Evolutionary conservation across 1,139 yeast species (phyloP).

Genomic region (Candida sojae): DNA sequence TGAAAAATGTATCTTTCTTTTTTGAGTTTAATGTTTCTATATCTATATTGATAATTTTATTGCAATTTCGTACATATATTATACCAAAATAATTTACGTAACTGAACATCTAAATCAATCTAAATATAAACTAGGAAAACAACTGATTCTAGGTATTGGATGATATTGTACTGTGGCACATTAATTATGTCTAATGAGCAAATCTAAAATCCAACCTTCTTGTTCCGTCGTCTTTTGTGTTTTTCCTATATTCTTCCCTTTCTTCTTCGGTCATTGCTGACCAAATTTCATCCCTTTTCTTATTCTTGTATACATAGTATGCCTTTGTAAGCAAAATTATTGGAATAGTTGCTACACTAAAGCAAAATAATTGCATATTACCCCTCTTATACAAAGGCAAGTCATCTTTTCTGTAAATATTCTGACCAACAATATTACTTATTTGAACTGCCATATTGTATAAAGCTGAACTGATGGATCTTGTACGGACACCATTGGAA

Average conservation of each 20-base stretch:
- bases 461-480: conserved; percentile 58
- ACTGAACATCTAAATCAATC: too few relatives aligned
- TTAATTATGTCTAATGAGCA: conserved; percentile 14
- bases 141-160: too few relatives aligned
- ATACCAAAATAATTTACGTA: too few relatives aligned
- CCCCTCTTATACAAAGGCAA: conserved; percentile 61
- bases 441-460: conserved; percentile 65
- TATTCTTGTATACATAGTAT: conserved; percentile 52
- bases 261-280: conserved; percentile 47
- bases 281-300: conserved; percentile 48
- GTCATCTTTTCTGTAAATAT: conserved; percentile 58
- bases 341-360: conserved; percentile 20
- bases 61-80: too few relatives aligned
- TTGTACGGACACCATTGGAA: conserved; percentile 56
- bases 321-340: conserved; percentile 23
- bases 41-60: too few relatives aligned
- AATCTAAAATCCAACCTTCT: conserved; percentile 56
- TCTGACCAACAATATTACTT: conserved; percentile 51
- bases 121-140: too few relatives aligned
- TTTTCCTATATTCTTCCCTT: conserved; percentile 40
- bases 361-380: conserved; percentile 30
- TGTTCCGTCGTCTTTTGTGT: conserved; percentile 55
- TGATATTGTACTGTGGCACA: too few relatives aligned
- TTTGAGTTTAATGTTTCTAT: too few relatives aligned
- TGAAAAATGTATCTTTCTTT: too few relatives aligned